A percentile compares a stretch with the other conserved stretches of the same genome.
Evolutionary conservation across 2,329 filamentous ascomycete genomes (phyloP).

Genomic region (Orbilia ellipsospora): DNA sequence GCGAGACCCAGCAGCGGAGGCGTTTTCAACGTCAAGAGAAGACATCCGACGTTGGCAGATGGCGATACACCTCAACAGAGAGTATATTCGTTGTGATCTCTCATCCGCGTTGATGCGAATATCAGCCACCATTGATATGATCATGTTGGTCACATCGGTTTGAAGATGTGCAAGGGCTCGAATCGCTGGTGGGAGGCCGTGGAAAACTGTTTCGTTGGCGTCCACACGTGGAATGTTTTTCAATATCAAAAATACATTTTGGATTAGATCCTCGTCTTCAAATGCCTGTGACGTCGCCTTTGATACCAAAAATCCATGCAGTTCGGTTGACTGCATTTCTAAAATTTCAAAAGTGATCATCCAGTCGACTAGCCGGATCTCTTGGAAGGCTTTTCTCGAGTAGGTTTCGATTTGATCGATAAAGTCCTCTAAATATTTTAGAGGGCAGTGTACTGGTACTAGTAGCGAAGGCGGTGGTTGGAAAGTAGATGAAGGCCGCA

Average conservation of each 20-base stretch:
- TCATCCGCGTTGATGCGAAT: conserved; percentile 57
- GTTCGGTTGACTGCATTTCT: conserved; percentile 59
- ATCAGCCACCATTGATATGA: conserved; percentile 59
- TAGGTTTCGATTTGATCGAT: conserved; percentile 59
- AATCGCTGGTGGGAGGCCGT: conserved; percentile 58
- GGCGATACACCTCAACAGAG: conserved; percentile 58
- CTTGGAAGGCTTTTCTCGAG: conserved; percentile 57
- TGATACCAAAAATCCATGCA: conserved; percentile 59
- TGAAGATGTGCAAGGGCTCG: conserved; percentile 58
- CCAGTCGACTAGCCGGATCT: conserved; percentile 59
- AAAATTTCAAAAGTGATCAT: conserved; percentile 60
- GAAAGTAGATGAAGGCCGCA: conserved; percentile 46
- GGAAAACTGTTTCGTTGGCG: conserved; percentile 57
- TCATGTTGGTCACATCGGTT: conserved; percentile 58
- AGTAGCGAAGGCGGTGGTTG: conserved; percentile 29
- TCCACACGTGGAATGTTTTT: conserved; percentile 57
- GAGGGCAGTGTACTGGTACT: conserved; percentile 50
- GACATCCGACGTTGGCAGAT: conserved; percentile 60
- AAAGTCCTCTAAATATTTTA: conserved; percentile 58
- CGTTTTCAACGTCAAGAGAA: conserved; percentile 58
- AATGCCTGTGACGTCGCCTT: conserved; percentile 57
- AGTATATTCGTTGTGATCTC: conserved; percentile 58
- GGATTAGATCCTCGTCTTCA: conserved; percentile 59
- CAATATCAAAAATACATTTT: conserved; percentile 59
- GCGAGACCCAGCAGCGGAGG: conserved; percentile 52